Percentiles rank a stretch among this genome's conserved stretches.
Conservation (phyloP, 164 flowering plant species). For the Warburgia ugandensis region DNA sequence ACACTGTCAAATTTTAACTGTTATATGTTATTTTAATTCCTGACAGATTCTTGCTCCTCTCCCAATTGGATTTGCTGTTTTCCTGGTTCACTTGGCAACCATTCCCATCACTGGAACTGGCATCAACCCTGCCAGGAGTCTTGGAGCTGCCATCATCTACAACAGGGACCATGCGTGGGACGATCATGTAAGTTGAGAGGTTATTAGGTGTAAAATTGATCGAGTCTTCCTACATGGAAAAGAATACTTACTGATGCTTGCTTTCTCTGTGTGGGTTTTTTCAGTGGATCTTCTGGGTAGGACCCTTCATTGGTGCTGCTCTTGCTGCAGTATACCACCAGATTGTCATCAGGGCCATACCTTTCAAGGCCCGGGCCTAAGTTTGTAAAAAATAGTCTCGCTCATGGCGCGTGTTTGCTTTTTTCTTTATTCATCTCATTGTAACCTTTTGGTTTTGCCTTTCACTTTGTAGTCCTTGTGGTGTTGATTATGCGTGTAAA, state of each 20-base stretch:
- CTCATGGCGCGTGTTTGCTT: not conserved
- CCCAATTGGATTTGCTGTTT: constrained; percentile 65
- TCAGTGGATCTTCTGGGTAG: constrained; percentile 65
- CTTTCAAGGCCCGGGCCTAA: constrained; percentile 40
- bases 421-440: not conserved
- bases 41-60: constrained; percentile 55
- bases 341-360: constrained; percentile 50
- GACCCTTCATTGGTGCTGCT: constrained; percentile 60
- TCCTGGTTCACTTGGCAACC: constrained; percentile 69
- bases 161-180: constrained; percentile 54
- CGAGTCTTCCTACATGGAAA: not conserved
- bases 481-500: constrained; percentile 3
- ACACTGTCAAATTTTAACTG: not conserved
- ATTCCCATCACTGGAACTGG: constrained; percentile 72
- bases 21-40: not conserved
- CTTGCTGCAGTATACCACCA: constrained; percentile 55
- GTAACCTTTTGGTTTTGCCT: not conserved
- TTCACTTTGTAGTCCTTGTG: not conserved
- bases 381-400: not conserved
- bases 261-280: not conserved
- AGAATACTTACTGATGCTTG: not conserved
- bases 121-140: constrained; percentile 69
- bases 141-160: constrained; percentile 63
- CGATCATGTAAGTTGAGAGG: constrained; percentile 37
- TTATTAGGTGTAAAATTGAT: not conserved